Conservation (phyloP, 2,329 filamentous ascomycete genomes). For the Fonsecaea pedrosoi region DNA sequence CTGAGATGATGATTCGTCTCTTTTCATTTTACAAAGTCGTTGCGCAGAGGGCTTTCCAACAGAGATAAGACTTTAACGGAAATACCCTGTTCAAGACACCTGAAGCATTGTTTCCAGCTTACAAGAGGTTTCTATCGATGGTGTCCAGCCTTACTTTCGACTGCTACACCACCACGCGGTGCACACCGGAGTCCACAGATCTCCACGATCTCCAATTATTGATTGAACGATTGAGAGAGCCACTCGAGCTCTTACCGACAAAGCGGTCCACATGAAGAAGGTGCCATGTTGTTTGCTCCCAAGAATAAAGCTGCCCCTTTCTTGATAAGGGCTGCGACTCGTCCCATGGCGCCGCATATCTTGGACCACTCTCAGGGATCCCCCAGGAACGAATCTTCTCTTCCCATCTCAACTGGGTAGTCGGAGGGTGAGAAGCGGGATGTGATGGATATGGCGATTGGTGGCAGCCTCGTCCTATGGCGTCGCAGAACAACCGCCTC, state of each 20-base stretch:
- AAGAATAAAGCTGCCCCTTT: background rate
- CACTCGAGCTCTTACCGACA: no score
- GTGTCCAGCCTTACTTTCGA: no score
- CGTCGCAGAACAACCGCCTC: background rate
- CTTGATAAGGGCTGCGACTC: background rate
- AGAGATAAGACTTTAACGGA: background rate
- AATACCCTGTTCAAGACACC: background rate
- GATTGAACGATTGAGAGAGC: no score
- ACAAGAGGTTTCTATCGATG: no score
- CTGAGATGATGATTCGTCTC: background rate
- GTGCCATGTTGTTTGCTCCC: no score
- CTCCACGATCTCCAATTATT: no score
- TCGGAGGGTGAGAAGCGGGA: background rate
- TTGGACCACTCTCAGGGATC: background rate
- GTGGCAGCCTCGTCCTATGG: conserved; percentile 1
- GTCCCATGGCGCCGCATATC: background rate
- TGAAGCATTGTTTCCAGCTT: no score
- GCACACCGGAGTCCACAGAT: no score
- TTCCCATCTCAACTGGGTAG: background rate
- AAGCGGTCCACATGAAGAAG: no score
- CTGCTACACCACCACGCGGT: no score
- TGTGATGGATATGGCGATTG: background rate
- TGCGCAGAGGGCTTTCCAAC: background rate
- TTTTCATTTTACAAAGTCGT: background rate
- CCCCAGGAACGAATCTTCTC: background rate